Conservation (phyloP, 306 rosid species). For the Corylus americana region DNA sequence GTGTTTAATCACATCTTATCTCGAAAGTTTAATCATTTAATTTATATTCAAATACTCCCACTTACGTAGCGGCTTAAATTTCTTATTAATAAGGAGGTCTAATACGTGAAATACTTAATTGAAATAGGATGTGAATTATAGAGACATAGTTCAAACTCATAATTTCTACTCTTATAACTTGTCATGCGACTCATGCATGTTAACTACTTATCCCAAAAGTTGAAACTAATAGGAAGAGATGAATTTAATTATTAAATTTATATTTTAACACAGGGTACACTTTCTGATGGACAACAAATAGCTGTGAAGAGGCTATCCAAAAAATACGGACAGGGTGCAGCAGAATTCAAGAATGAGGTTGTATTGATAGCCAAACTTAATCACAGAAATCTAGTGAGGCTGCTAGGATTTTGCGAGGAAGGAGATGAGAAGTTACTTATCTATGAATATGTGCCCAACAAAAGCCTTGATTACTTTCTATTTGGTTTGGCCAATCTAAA, state of each 20-base stretch:
- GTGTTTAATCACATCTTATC: too few relatives aligned
- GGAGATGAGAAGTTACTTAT: constrained; percentile 31
- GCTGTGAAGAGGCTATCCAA: constrained; percentile 36
- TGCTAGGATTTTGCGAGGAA: constrained; percentile 41
- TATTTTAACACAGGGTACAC: constrained; percentile 23
- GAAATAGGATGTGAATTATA: too few relatives aligned
- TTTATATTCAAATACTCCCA: too few relatives aligned
- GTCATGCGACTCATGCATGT: too few relatives aligned
- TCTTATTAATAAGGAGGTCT: too few relatives aligned
- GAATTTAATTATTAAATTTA: neutral
- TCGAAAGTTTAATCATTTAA: too few relatives aligned
- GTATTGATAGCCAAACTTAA: constrained; percentile 34
- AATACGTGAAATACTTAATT: too few relatives aligned
- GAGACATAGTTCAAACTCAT: too few relatives aligned
- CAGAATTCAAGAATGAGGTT: constrained; percentile 37
- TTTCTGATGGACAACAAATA: constrained; percentile 19
- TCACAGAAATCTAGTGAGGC: constrained; percentile 33
- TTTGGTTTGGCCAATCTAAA: constrained; percentile 13
- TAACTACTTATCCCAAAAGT: too few relatives aligned
- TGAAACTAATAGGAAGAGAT: too few relatives aligned
- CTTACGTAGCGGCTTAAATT: too few relatives aligned
- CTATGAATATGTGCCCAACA: constrained; percentile 37
- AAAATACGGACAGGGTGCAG: constrained; percentile 25
- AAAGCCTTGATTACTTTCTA: constrained; percentile 36
- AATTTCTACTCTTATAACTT: too few relatives aligned